Percentiles rank a stretch among this genome's conserved stretches.
phyloP scores from a whole-genome alignment of 1,284 basidiomycete genomes.

The Ustilago cynodontis region DNA sequence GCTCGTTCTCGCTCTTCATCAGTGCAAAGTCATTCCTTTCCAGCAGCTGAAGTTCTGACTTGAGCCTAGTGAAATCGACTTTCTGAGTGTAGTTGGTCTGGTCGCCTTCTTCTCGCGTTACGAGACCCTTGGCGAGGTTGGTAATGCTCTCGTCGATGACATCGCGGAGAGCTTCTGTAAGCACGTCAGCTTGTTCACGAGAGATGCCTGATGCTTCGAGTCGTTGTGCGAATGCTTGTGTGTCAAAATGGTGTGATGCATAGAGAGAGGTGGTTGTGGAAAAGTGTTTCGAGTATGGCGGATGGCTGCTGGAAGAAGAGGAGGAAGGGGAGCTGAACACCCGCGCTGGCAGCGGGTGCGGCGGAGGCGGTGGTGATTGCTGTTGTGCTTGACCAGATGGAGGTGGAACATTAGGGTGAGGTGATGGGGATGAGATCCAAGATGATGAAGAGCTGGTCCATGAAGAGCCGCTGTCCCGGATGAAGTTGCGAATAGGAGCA shows the following conservation, averaged over 20 bases:
- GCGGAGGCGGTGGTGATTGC: conserved; percentile 9
- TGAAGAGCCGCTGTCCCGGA: conserved; percentile 31
- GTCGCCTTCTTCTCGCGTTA: conserved; percentile 67
- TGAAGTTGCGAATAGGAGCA: conserved; percentile 21
- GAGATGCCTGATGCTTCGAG: conserved; percentile 67
- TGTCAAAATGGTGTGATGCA: conserved; percentile 64
- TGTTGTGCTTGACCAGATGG: conserved; percentile 4
- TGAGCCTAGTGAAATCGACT: conserved; percentile 96
- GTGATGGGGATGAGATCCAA: conserved; percentile 28
- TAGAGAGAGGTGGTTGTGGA: conserved; percentile 44
- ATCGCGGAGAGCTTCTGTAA: conserved; percentile 64
- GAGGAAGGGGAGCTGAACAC: conserved; percentile 25
- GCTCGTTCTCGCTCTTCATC: conserved; percentile 95
- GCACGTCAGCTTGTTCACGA: conserved; percentile 64
- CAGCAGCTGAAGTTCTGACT: conserved; percentile 94
- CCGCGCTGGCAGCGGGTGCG: conserved; percentile 35
- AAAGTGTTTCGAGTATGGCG: conserved; percentile 36
- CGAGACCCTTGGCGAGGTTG: conserved; percentile 63
- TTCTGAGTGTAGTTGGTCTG: conserved; percentile 68
- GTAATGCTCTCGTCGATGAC: conserved; percentile 67
- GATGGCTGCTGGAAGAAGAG: conserved; percentile 9
- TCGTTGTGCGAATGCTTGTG: conserved; percentile 65
- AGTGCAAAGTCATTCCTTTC: conserved; percentile 97
- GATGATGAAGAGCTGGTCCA: conserved; percentile 34
- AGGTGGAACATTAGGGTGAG: background rate